phyloP scores from a whole-genome alignment of 2,329 filamentous ascomycete species.

The Tolypocladium sp. region DNA sequence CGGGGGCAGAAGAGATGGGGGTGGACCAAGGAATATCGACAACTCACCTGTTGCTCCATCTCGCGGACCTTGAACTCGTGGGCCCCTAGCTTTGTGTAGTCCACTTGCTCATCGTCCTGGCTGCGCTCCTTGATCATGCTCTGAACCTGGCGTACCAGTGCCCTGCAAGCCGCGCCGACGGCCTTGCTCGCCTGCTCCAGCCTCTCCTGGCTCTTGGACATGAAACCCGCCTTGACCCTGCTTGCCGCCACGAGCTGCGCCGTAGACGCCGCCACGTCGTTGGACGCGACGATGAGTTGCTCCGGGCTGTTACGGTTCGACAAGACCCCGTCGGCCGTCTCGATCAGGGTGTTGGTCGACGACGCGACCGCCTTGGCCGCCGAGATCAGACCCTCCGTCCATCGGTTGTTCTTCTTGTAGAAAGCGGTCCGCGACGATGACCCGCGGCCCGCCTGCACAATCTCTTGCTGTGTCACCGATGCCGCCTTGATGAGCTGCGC shows the following conservation, averaged over 20 bases:
- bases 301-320: constrained; percentile 87
- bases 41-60: constrained; percentile 94
- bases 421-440: constrained; percentile 84
- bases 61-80: constrained; percentile 98
- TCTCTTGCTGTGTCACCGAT: constrained; percentile 87
- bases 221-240: constrained; percentile 94
- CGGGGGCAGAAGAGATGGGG: neutral
- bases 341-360: constrained; percentile 92
- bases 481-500: constrained; percentile 91
- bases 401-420: constrained; percentile 99
- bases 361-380: constrained; percentile 92
- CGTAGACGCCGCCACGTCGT: constrained; percentile 91
- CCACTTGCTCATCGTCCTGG: constrained; percentile 71
- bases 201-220: constrained; percentile 91
- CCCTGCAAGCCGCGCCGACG: constrained; percentile 79
- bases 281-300: constrained; percentile 95
- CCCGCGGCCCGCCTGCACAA: constrained; percentile 85
- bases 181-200: constrained; percentile 89
- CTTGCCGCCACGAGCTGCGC: constrained; percentile 93
- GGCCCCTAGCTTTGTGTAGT: constrained; percentile 79
- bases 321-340: constrained; percentile 94
- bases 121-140: constrained; percentile 83
- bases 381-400: constrained; percentile 96
- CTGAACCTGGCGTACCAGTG: constrained; percentile 88
- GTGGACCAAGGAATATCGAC: constrained; percentile 17